A percentile compares a stretch with the other conserved stretches of the same genome.
These are phyloP conservation scores for Kwoniella sp. DNA, from an alignment of 768 basidiomycete genomes.

Conservation along the genomic window DNA sequence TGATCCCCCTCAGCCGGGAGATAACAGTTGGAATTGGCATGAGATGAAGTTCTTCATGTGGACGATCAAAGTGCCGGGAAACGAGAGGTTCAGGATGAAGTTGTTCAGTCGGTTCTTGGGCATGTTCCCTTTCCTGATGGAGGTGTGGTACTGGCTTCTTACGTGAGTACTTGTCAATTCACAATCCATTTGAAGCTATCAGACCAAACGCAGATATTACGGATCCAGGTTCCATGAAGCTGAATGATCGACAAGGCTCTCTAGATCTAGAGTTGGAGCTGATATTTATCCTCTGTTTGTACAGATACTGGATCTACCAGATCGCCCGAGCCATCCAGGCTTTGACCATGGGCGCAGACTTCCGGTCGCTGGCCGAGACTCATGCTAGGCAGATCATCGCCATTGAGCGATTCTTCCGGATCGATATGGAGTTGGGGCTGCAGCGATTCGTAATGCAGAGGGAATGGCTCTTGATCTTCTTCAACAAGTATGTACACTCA, in stretches of 20 bases:
- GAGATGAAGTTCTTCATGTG: slow-evolving; percentile 32
- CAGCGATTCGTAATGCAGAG: slow-evolving; percentile 36
- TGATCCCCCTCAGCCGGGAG: background rate
- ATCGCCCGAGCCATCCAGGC: slow-evolving; percentile 44
- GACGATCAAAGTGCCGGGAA: slow-evolving; percentile 38
- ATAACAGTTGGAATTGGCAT: slow-evolving; percentile 18
- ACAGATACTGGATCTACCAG: slow-evolving; percentile 48
- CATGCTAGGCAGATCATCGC: slow-evolving; percentile 38
- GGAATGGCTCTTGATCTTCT: slow-evolving; percentile 28
- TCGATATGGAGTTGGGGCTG: slow-evolving; percentile 43
- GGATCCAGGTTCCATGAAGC: no score
- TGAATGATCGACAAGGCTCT: no score
- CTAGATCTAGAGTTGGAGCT: background rate
- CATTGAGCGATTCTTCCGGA: slow-evolving; percentile 31
- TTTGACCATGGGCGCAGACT: slow-evolving; percentile 44
- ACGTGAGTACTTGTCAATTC: slow-evolving; percentile 30
- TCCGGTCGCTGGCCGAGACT: slow-evolving; percentile 32
- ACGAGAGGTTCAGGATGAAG: slow-evolving; percentile 36
- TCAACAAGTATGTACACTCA: slow-evolving; percentile 42
- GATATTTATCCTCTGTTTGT: background rate
- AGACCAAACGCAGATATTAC: no score
- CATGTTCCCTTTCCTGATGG: slow-evolving; percentile 48
- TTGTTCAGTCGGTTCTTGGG: slow-evolving; percentile 36
- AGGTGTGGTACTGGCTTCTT: slow-evolving; percentile 50
- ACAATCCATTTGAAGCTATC: no score